Conservation (phyloP, 1,284 basidiomycete species). For the Ganoderma meredithae region DNA sequence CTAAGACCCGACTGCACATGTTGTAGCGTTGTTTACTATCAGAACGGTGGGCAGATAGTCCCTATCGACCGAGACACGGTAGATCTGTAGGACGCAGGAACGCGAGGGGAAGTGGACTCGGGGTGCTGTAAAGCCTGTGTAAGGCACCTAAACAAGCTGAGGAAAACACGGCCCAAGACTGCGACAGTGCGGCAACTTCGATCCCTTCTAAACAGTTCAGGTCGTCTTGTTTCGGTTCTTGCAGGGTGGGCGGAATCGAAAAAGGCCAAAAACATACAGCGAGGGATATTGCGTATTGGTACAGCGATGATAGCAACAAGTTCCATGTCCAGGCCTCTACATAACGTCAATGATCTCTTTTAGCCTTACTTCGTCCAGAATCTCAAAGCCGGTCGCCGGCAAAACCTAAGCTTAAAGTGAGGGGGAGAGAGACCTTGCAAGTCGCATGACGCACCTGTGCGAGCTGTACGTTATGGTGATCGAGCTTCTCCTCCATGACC, state of each 20-base stretch:
- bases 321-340: conserved; percentile 11
- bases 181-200: too few relatives aligned
- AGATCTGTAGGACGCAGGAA: too few relatives aligned
- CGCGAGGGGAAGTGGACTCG: too few relatives aligned
- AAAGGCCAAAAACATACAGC: background rate
- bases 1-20: too few relatives aligned
- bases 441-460: conserved; percentile 72
- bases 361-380: conserved; percentile 15
- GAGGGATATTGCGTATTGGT: conserved; percentile 9
- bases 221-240: background rate
- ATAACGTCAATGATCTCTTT: conserved; percentile 17
- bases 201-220: too few relatives aligned
- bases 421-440: background rate
- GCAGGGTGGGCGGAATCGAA: background rate
- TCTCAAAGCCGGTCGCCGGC: conserved; percentile 9
- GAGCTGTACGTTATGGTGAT: conserved; percentile 97
- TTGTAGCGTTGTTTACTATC: too few relatives aligned
- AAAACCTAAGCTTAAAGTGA: background rate
- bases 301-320: conserved; percentile 14
- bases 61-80: too few relatives aligned
- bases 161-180: too few relatives aligned
- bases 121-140: too few relatives aligned
- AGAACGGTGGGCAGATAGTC: too few relatives aligned
- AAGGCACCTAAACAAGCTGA: too few relatives aligned
- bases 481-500: conserved; percentile 99